Evolutionary conservation across 2,329 filamentous ascomycete genomes (phyloP), one percentile per base, ranked within the genome.

Genomic region (Pseudogymnoascus sp.): DNA sequence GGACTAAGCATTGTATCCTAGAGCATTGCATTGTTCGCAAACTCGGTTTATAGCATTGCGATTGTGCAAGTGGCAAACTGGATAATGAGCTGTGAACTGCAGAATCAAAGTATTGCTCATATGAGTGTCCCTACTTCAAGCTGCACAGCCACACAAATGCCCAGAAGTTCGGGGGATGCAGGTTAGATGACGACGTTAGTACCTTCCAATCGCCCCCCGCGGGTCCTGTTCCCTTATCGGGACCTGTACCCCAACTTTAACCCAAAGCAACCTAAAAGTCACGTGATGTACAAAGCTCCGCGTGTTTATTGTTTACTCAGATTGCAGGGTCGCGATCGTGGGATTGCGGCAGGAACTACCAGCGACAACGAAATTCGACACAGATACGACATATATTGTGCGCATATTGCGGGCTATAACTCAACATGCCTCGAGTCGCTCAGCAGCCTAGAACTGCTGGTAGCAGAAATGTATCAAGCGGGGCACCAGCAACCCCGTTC

Each of bases 401-500:
- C 49, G 49, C 49, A 56, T 56, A 34, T 36, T 56, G 49, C 28
- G 49, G 49, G 49, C 16, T 56, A 60, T 62, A 37, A 25, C 34
- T 34, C 59, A 67, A 62, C 8, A 86, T 86, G 83, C 81, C 83
- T 75, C 81, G 83, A 74, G 78, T 83, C 63, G 80, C 79, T 70
- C 80, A 81, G 66, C 73, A 75, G 7, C 76, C 77, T 23, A 73
- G 73, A 66, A 70, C 71, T 61, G 78, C 76, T 69, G 76, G 75
- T 67, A 75, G 71, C 56, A 69, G 69, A 28, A 68, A 74, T 69
- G 76, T 78, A 63, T 79, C 79, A 65, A 68, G 70, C 36, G 72
- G 70, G 11, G 65, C 71, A 14, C 63, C 68, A 56, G 68, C 67
- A 23, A 68, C 71, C 11, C 70, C 72, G 43, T 73, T 72, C 46